Base-by-base conservation (phyloP, 148 eudicot species). In the Amaranthus hypochondriacus region DNA sequence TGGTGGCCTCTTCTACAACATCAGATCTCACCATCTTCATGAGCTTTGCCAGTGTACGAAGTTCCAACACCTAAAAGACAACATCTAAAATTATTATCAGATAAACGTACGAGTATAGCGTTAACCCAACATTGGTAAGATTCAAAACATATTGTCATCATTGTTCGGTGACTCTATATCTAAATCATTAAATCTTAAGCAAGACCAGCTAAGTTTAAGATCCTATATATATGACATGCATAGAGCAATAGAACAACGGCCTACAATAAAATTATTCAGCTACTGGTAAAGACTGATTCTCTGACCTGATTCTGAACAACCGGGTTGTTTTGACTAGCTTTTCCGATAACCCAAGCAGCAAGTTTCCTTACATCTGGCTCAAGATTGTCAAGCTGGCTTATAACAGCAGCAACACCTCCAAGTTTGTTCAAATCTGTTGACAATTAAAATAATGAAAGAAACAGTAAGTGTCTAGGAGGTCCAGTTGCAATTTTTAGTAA, bases 341-440 rank as follows among this genome's bases (percentile, higher is more conserved):
- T 89, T 28, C 97, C 98, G 78, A 94, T 75, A 70, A 94, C 80
- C 95, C 95, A 91, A 50, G 98, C 98, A 69, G 91, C 85, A 81
- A 77, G 86, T 68, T 80, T 87, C 83, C 98, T 89, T 56, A 87
- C 88, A 70, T 83, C 87, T 70, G 86, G 77, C 52, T 85, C 87
- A 56, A 80, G 60, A 75, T 80, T 80, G 76, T 83, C 87, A 72
- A 94, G 93, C 77, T 82, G 84, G 80, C 77, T 75, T 52, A 86
- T 75, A 68, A 94, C 78, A 59, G 83, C 89, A 73, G 76, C 83
- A 71, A 91, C 87, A 44, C 98, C 98, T 56, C 98, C 98, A 66
- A 94, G 85, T 82, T 89, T 91, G 81, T 85, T 86, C 79, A 94
- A 62, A 77, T 94, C 97, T 94, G 92, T 68, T 44, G 76, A 66